Base-by-base conservation (phyloP, 805 yeast genomes). In the Vanderwaltozyma polyspora region DNA sequence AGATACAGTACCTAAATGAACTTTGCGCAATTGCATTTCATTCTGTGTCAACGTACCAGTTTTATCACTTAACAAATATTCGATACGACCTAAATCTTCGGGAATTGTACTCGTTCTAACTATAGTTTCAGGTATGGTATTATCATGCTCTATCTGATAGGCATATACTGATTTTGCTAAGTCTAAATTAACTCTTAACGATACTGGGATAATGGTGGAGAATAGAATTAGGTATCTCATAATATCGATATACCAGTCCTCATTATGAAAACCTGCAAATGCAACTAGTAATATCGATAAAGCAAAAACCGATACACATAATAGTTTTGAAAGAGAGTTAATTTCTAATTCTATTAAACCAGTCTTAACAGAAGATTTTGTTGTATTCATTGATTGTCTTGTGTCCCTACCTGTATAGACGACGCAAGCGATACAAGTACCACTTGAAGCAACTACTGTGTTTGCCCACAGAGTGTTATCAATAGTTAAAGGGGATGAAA, bases 381-480 rank as follows among this genome's bases (percentile, higher is more conserved):
- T 78, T 1, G 97, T 89, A 58, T 93, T 93, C 79, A 87, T 72
- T 17, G 91, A 82, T 62, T 87, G 97, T 43, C 98, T 75, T 0
- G 98, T 93, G 49, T 91, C 96, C 25, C 62, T 59, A 17, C 99
- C 99, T 0, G 97, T 89, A 55, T 86, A 91, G 2, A 85, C 66
- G 12, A 91, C 74, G 46, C 87, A 76, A 2, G 94, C 98, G 31
- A 87, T 65, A 7, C 93, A 91, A 4, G 83, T 72, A n/a, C 96
- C 97, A 25, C 47, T 48, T 0, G 95, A 82, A 0, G 98, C 97
- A 11, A 93, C 64, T 1, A 93, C 96, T 0, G 99, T 91, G 55
- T 91, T 91, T 12, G 97, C 96, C 99, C 99, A 91, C 54, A 93
- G 58, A 0, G 98, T 85, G 51, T 91, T 87, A 56, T 91, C 99